Evolutionary conservation across 2,329 filamentous ascomycete species (phyloP).

Genomic region (Ceratocystis cubensis): DNA sequence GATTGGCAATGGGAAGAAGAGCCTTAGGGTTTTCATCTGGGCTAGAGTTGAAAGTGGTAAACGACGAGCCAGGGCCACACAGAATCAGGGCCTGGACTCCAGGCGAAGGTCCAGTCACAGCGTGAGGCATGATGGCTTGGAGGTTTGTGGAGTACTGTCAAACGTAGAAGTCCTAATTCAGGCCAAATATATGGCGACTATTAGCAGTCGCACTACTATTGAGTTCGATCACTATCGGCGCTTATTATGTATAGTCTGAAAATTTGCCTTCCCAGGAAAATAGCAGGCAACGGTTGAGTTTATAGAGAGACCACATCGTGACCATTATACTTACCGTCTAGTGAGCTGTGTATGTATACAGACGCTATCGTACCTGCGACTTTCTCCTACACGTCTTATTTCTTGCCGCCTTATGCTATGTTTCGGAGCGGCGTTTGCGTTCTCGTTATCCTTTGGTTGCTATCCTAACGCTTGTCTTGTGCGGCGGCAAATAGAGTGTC

Average conservation of each 20-base stretch:
- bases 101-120: slow-evolving; percentile 56
- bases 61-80: slow-evolving; percentile 69
- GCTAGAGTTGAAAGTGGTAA: slow-evolving; percentile 70
- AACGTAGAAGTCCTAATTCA: not conserved
- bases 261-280: no score
- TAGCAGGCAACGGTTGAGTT: no score
- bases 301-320: not conserved
- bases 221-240: not conserved
- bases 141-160: not conserved
- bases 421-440: not conserved
- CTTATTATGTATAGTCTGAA: slow-evolving; percentile 3
- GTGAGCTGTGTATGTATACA: not conserved
- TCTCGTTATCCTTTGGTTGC: not conserved
- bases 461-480: not conserved
- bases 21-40: slow-evolving; percentile 73
- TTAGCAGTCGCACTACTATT: slow-evolving; percentile 2
- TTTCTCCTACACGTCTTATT: not conserved
- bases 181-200: slow-evolving; percentile 1
- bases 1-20: slow-evolving; percentile 67
- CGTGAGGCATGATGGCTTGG: slow-evolving; percentile 54
- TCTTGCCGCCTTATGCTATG: not conserved
- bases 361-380: not conserved
- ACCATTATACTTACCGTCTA: not conserved
- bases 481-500: not conserved
- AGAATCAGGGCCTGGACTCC: slow-evolving; percentile 75